phyloP scores from a whole-genome alignment of 2,329 filamentous ascomycete species.

The Fusarium sp. region DNA sequence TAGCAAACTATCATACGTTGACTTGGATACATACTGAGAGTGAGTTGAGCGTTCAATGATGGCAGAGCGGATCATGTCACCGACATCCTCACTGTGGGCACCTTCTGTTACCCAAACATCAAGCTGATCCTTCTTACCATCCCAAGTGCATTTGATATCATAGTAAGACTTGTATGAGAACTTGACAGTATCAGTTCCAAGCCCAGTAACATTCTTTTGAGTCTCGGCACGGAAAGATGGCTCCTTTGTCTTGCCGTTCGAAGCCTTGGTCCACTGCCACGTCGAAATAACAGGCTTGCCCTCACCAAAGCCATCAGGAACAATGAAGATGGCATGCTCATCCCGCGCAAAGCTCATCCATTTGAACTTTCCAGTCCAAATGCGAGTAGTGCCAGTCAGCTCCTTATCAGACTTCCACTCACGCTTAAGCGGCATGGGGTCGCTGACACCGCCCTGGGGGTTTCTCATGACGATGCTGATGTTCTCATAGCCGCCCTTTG shows the following conservation, averaged over 20 bases:
- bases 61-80: constrained; percentile 5
- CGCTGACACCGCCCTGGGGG: background rate
- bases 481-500: constrained; percentile 12
- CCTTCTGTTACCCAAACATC: constrained; percentile 8
- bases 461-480: constrained; percentile 25
- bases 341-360: constrained; percentile 13
- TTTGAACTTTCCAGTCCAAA: constrained; percentile 37
- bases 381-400: background rate
- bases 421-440: background rate
- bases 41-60: constrained; percentile 4
- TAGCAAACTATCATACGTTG: accelerated
- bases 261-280: constrained; percentile 29
- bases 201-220: background rate
- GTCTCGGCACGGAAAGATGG: background rate
- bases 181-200: background rate
- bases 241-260: background rate
- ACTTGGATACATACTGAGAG: constrained; percentile 2
- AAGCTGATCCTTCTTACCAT: constrained; percentile 18
- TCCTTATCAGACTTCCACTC: constrained; percentile 24
- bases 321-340: constrained; percentile 31
- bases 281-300: constrained; percentile 27
- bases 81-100: background rate
- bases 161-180: constrained; percentile 22
- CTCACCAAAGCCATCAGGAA: constrained; percentile 27
- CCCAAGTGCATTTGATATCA: constrained; percentile 22